A percentile compares a stretch with the other conserved stretches of the same genome.
These are phyloP conservation scores for Mycena sanguinolenta DNA, from an alignment of 768 basidiomycete species.

Conservation along the genomic window DNA sequence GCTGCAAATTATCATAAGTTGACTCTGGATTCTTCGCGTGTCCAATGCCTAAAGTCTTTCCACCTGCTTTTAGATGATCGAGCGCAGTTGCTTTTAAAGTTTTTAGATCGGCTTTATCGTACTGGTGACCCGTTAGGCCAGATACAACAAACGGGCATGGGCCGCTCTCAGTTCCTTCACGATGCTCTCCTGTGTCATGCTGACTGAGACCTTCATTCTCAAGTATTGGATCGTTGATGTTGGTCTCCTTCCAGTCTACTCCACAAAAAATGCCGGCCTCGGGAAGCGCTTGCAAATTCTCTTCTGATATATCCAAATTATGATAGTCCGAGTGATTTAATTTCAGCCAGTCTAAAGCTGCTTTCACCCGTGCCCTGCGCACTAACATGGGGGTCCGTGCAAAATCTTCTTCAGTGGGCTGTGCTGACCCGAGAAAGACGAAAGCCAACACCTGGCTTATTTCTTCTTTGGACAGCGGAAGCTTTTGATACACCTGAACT, in stretches of 20 bases:
- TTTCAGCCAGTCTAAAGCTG: slow-evolving; percentile 26
- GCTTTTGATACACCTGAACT: slow-evolving; percentile 37
- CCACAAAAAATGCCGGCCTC: neutral
- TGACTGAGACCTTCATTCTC: neutral
- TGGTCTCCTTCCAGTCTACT: slow-evolving; percentile 4
- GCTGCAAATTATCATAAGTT: neutral
- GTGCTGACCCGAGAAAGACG: slow-evolving; percentile 22
- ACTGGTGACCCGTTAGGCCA: neutral
- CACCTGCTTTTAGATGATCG: neutral
- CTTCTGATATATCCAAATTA: neutral
- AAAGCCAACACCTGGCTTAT: slow-evolving; percentile 42
- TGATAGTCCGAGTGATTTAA: slow-evolving; percentile 24
- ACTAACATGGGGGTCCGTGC: slow-evolving; percentile 17
- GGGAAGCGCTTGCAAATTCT: neutral
- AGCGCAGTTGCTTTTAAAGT: neutral
- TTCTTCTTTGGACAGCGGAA: slow-evolving; percentile 40
- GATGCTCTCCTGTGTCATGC: neutral
- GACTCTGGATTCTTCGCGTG: neutral
- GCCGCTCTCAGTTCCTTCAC: neutral
- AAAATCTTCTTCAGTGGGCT: slow-evolving; percentile 34
- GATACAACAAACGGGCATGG: neutral
- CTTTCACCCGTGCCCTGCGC: neutral
- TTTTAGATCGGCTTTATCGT: neutral
- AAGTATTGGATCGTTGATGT: neutral
- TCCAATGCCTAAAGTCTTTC: neutral